Evolutionary conservation across 2,329 filamentous ascomycete species (phyloP).

Genomic region (Paraphoma sp.): DNA sequence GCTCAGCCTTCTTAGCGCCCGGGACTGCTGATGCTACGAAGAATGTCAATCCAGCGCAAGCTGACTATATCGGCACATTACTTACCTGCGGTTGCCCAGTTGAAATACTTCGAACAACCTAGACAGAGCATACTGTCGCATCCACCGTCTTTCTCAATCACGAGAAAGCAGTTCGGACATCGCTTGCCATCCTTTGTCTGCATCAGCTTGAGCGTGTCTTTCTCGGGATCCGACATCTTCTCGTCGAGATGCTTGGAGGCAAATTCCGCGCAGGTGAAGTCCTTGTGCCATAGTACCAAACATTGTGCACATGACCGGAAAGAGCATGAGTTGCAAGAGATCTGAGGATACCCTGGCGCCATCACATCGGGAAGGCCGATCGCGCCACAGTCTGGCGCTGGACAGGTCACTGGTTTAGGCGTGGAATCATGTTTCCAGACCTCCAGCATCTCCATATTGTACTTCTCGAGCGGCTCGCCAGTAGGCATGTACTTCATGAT

Average conservation of each 20-base stretch:
- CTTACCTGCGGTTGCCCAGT: slow-evolving; percentile 30
- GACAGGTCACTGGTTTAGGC: slow-evolving; percentile 20
- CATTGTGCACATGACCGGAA: slow-evolving; percentile 30
- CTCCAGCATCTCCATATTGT: slow-evolving; percentile 32
- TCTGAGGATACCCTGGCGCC: slow-evolving; percentile 33
- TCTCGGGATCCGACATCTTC: slow-evolving; percentile 29
- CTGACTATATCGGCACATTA: neutral
- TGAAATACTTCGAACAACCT: slow-evolving; percentile 33
- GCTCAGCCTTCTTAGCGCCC: slow-evolving; percentile 22
- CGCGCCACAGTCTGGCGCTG: slow-evolving; percentile 16
- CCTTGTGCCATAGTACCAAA: slow-evolving; percentile 30
- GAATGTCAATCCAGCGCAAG: neutral
- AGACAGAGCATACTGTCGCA: slow-evolving; percentile 33
- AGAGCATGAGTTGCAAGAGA: slow-evolving; percentile 26
- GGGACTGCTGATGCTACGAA: slow-evolving; percentile 19
- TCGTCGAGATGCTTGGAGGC: slow-evolving; percentile 19
- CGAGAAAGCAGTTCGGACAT: slow-evolving; percentile 38
- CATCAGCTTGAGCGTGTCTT: slow-evolving; percentile 28
- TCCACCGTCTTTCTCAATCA: slow-evolving; percentile 40
- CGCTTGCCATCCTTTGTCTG: slow-evolving; percentile 32
- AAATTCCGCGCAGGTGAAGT: slow-evolving; percentile 31
- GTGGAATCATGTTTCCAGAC: slow-evolving; percentile 23
- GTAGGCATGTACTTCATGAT: slow-evolving; percentile 29
- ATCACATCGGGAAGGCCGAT: slow-evolving; percentile 20
- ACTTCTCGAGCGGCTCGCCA: slow-evolving; percentile 22